phyloP scores from a whole-genome alignment of 2,329 filamentous ascomycete genomes.

The Botrytis galanthina region DNA sequence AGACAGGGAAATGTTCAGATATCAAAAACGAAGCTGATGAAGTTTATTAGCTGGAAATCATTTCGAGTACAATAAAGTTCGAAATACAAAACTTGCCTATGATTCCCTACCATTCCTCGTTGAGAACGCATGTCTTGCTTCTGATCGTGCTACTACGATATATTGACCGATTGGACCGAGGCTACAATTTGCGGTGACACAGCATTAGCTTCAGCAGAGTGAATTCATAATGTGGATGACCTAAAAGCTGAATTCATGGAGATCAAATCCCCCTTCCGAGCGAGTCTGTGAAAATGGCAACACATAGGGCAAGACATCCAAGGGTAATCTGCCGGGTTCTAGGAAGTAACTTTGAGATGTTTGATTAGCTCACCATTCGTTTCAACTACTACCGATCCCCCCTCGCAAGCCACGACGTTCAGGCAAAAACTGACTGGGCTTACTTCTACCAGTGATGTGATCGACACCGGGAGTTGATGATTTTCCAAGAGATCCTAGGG shows the following conservation, averaged over 20 bases:
- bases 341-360: background rate
- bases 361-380: constrained; percentile 15
- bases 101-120: background rate
- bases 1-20: background rate
- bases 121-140: constrained; percentile 12
- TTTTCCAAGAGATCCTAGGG: constrained; percentile 7
- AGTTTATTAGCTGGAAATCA: background rate
- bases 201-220: constrained; percentile 18
- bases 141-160: constrained; percentile 1
- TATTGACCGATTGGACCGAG: constrained; percentile 10
- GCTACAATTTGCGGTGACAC: constrained; percentile 3
- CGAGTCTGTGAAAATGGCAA: background rate
- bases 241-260: constrained; percentile 17
- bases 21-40: background rate
- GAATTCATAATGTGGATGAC: constrained; percentile 12
- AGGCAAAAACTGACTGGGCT: constrained; percentile 17
- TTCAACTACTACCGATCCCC: constrained; percentile 17
- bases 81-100: no score
- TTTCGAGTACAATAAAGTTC: background rate
- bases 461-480: constrained; percentile 21
- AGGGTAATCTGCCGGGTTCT: constrained; percentile 1
- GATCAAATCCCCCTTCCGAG: constrained; percentile 5
- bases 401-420: constrained; percentile 17
- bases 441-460: constrained; percentile 14
- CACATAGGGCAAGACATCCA: constrained; percentile 17